Percentiles rank a stretch among this genome's conserved stretches.
These are phyloP conservation scores for Discostella pseudostelligera DNA, from an alignment of 108 stramenopile genomes.

Conservation along the genomic window DNA sequence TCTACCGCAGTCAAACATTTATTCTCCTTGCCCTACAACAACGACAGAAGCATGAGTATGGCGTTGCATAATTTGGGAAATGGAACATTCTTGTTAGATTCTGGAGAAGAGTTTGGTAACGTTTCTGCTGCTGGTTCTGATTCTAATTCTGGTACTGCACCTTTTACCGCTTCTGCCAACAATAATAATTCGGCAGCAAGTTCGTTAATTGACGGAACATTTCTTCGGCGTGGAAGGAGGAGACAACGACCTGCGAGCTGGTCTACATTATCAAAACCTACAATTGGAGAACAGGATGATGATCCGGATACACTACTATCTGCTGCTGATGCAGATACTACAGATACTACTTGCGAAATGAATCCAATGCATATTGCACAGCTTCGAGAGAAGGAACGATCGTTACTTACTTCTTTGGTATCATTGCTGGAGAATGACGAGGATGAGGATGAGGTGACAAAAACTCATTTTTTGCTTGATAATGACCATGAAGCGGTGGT, in stretches of 20 bases:
- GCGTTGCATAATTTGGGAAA: conserved; percentile 75
- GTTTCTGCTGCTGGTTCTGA: not conserved
- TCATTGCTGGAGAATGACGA: conserved; percentile 34
- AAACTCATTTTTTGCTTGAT: too few species aligned
- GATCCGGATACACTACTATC: not conserved
- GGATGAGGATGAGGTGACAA: not conserved
- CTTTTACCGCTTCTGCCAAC: not conserved
- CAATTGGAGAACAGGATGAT: not conserved
- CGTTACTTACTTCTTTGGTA: conserved; percentile 25
- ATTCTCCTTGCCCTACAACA: conserved; percentile 68
- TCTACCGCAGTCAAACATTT: conserved; percentile 64
- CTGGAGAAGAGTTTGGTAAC: conserved; percentile 18
- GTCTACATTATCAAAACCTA: conserved; percentile 7
- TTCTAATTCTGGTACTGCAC: too few species aligned
- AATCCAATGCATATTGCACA: conserved; percentile 7
- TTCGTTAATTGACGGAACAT: too few species aligned
- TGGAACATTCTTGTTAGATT: conserved; percentile 74
- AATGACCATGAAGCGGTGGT: too few species aligned
- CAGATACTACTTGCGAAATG: not conserved
- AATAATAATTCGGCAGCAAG: not conserved
- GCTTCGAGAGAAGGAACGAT: conserved; percentile 19
- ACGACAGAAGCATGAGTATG: conserved; percentile 52
- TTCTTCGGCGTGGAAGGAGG: conserved; percentile 21
- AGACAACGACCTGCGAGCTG: conserved; percentile 29
- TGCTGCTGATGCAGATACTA: not conserved